Evolutionary conservation across 1,139 yeast species (phyloP), one percentile per base, ranked within the genome.

Genomic region (Hemisphaericaspora xylanilytica): DNA sequence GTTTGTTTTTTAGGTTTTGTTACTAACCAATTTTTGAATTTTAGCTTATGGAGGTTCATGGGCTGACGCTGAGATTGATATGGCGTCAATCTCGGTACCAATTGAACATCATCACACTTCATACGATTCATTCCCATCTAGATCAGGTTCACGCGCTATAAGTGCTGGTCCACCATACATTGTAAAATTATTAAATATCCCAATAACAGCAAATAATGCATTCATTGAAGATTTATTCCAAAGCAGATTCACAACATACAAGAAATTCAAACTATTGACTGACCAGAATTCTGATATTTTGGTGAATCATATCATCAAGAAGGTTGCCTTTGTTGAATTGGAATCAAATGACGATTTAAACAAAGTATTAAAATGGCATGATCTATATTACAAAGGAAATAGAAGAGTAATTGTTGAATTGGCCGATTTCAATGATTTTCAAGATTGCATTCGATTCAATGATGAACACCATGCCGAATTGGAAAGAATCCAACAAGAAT

Each of bases 11-110:
- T n/a, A n/a, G n/a, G n/a, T n/a, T n/a, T n/a, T n/a, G n/a, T n/a
- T n/a, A n/a, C n/a, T n/a, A n/a, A n/a, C n/a, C 28, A 34, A 34
- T 27, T 13, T 12, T 13, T 28, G 3, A 14, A 5, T 55, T 40
- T 20, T 41, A 67, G 73, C 69, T 17, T 63, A 61, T 48, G 81
- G 80, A 41, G 82, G 84, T 40, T 77, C 85, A 32, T 84, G 92
- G 88, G 90, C 88, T 33, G 90, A 83, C 52, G 83, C 79, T 43
- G 89, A 82, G 47, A 74, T 84, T 40, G 89, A 83, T 61, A 69
- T 81, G 63, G 73, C 80, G 42, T 78, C 84, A 32, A 78, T 80
- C 41, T 73, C 78, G 26, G 81, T 79, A 27, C 83, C 83, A n/a
- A 67, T 70, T 29, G 67, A 63, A 39, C 58, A 55, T 40, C 46